Evolutionary conservation across 2,329 filamentous ascomycete genomes (phyloP).

Genomic region (Pseudocercospora cruenta): DNA sequence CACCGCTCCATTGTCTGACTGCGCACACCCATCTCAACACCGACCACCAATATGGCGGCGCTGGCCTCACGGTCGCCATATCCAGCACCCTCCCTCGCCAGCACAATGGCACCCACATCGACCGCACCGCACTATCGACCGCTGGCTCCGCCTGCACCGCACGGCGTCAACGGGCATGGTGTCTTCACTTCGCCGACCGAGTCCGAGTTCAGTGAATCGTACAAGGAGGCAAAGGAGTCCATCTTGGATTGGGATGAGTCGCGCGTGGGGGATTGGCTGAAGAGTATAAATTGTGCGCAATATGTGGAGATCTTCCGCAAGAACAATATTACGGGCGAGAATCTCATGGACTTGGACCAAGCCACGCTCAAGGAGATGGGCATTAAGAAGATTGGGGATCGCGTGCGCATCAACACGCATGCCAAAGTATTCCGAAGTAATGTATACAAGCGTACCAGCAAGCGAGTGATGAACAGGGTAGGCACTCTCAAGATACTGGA

Average conservation of each 20-base stretch:
- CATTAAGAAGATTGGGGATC: constrained; percentile 95
- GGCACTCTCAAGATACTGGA: constrained; percentile 36
- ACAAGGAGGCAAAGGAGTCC: constrained; percentile 52
- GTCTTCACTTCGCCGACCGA: constrained; percentile 82
- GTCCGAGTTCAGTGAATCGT: constrained; percentile 82
- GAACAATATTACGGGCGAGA: constrained; percentile 97
- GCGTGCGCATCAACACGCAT: constrained; percentile 73
- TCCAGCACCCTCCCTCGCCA: constrained; percentile 51
- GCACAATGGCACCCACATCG: constrained; percentile 24
- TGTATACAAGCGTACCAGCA: constrained; percentile 57
- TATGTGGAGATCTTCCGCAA: constrained; percentile 87
- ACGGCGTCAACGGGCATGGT: constrained; percentile 35
- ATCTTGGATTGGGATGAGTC: constrained; percentile 82
- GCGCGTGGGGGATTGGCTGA: constrained; percentile 86
- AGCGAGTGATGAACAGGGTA: constrained; percentile 76
- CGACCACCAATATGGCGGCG: constrained; percentile 66
- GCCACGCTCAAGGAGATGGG: constrained; percentile 96
- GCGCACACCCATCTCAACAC: neutral
- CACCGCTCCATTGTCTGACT: constrained; percentile 13
- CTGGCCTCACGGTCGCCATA: constrained; percentile 75
- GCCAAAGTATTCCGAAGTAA: constrained; percentile 54
- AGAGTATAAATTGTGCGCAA: constrained; percentile 87
- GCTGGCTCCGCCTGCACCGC: constrained; percentile 18
- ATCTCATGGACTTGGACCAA: constrained; percentile 95
- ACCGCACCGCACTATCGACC: constrained; percentile 33